Conservation (phyloP, 352 stramenopile species). For the Pythium utonaiense region DNA sequence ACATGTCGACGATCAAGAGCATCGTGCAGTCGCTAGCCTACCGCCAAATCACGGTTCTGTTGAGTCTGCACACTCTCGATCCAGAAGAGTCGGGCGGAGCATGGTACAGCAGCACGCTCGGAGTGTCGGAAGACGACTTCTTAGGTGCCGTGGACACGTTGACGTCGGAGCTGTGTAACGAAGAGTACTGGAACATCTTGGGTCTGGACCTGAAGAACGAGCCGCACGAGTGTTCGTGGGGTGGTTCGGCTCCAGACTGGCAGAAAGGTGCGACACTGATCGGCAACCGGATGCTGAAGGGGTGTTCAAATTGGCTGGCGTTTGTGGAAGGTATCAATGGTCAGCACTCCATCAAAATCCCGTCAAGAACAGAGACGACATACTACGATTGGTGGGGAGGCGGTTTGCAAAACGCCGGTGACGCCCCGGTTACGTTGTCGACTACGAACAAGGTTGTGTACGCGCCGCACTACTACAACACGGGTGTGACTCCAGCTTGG, state of each 20-base stretch:
- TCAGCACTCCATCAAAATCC: conserved; percentile 32
- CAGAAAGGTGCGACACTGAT: conserved; percentile 59
- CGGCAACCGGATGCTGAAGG: conserved; percentile 66
- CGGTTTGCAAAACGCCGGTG: conserved; percentile 52
- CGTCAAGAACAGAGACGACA: conserved; percentile 38
- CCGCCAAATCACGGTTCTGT: conserved; percentile 67
- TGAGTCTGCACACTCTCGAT: conserved; percentile 70
- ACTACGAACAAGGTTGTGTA: conserved; percentile 77
- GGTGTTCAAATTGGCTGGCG: too few relatives aligned
- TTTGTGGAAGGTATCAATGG: conserved; percentile 52
- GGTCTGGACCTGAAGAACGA: conserved; percentile 84
- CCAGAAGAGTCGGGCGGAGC: conserved; percentile 51
- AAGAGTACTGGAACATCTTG: conserved; percentile 80
- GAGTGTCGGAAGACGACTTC: conserved; percentile 45
- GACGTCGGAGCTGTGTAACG: conserved; percentile 51
- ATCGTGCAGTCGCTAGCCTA: conserved; percentile 66
- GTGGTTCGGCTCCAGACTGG: conserved; percentile 45
- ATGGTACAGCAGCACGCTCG: conserved; percentile 60
- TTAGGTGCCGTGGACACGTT: conserved; percentile 52
- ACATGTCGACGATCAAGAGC: conserved; percentile 68
- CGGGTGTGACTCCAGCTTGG: conserved; percentile 53
- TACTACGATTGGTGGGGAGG: conserved; percentile 85
- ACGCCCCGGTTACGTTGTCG: conserved; percentile 36
- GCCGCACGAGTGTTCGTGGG: conserved; percentile 61
- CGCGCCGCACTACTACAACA: conserved; percentile 80